Evolutionary conservation across 2,329 filamentous ascomycete species (phyloP).

Genomic region (Stagonosporopsis tanaceti): DNA sequence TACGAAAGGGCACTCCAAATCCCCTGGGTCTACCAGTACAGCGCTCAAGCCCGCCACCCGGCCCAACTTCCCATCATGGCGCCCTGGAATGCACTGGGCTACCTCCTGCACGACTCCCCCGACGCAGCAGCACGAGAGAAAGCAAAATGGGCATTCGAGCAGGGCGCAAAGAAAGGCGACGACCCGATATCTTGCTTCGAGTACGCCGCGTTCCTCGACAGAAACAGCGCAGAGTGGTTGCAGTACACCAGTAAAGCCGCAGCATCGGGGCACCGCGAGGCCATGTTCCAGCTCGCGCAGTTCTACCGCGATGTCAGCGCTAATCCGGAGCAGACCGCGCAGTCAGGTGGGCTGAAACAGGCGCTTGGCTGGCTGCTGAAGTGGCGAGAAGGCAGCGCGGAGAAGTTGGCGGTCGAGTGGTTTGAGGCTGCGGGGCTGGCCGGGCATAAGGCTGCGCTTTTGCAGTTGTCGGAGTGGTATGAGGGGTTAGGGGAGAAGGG

Average conservation of each 20-base stretch:
- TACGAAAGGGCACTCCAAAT: constrained; percentile 35
- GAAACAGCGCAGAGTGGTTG: constrained; percentile 50
- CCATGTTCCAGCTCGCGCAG: constrained; percentile 48
- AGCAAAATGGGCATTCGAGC: constrained; percentile 44
- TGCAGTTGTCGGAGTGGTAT: constrained; percentile 35
- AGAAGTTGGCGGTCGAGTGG: constrained; percentile 42
- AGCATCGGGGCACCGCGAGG: constrained; percentile 49
- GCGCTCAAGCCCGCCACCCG: constrained; percentile 27
- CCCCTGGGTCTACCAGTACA: constrained; percentile 24
- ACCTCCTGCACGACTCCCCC: constrained; percentile 28
- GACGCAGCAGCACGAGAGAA: constrained; percentile 24
- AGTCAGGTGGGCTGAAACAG: constrained; percentile 16
- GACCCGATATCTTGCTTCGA: constrained; percentile 55
- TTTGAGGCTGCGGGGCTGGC: constrained; percentile 33
- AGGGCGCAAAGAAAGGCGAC: constrained; percentile 50
- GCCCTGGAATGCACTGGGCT: constrained; percentile 45
- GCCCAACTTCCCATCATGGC: constrained; percentile 36
- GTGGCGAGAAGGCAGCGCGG: constrained; percentile 27
- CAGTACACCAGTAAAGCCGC: constrained; percentile 57
- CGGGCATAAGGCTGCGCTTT: constrained; percentile 41
- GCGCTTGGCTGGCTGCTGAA: constrained; percentile 36
- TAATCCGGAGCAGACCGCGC: neutral
- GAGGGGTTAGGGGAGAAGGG: constrained; percentile 27
- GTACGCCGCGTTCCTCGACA: constrained; percentile 40
- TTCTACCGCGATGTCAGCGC: constrained; percentile 52